These are phyloP conservation scores for Dendrobium huoshanense DNA, from an alignment of 106 monocot genomes.

Conservation along the genomic window DNA sequence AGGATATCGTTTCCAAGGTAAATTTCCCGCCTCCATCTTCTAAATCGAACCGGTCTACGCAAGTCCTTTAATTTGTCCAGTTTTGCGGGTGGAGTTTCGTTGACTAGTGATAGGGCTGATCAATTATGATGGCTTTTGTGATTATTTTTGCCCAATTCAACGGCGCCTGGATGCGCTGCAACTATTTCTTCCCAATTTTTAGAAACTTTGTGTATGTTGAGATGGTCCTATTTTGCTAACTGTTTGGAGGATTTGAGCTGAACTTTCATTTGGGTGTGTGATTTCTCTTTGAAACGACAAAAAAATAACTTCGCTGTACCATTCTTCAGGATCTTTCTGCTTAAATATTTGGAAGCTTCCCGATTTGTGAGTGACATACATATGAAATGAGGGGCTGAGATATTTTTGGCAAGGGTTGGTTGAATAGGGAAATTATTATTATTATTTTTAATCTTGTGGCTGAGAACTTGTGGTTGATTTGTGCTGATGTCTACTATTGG, in stretches of 20 bases:
- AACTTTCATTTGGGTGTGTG: not conserved
- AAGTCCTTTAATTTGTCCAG: not conserved
- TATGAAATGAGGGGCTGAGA: not conserved
- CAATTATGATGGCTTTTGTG: not conserved
- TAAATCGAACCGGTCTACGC: not conserved
- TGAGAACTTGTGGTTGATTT: too few species aligned
- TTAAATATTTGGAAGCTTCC: too few species aligned
- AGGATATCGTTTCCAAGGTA: conserved; percentile 63
- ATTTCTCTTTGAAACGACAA: not conserved
- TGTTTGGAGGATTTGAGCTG: not conserved
- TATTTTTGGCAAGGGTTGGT: not conserved
- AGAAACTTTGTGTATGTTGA: not conserved
- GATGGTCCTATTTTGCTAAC: not conserved
- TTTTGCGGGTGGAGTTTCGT: not conserved
- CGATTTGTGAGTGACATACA: too few species aligned
- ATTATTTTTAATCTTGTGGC: not conserved
- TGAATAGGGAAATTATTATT: not conserved
- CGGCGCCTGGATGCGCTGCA: not conserved
- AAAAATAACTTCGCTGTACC: not conserved
- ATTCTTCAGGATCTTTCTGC: not conserved
- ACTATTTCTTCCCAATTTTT: not conserved
- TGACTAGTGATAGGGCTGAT: not conserved
- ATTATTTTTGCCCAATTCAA: not conserved
- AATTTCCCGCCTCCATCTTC: not conserved
- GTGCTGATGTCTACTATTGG: not conserved